Conservation (phyloP, 108 stramenopile species). For the Cyclostephanos invisitatus region DNA sequence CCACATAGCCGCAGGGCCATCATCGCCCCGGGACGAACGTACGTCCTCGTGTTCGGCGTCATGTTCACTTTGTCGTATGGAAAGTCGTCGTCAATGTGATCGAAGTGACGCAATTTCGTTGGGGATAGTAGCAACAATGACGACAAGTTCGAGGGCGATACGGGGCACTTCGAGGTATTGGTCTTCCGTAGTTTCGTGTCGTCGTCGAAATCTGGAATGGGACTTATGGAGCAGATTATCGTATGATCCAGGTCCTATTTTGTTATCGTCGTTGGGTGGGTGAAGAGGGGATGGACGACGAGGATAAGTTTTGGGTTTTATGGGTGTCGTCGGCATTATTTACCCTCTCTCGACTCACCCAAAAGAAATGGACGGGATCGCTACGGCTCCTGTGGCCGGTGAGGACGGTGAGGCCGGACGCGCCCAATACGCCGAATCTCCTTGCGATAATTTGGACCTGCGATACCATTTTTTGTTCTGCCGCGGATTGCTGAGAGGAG, state of each 20-base stretch:
- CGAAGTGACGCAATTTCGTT: slow-evolving; percentile 22
- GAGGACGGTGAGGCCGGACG: slow-evolving; percentile 25
- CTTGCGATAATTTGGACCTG: slow-evolving; percentile 32
- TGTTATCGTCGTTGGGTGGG: not conserved
- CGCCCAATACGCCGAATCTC: slow-evolving; percentile 12
- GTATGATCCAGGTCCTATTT: slow-evolving; percentile 55
- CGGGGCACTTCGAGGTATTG: too few species aligned
- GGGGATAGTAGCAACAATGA: slow-evolving; percentile 9
- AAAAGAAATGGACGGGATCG: slow-evolving; percentile 46
- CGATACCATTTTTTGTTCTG: slow-evolving; percentile 28
- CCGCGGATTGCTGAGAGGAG: too few species aligned
- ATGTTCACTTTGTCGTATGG: slow-evolving; percentile 29
- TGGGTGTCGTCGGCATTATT: too few species aligned
- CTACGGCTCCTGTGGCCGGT: slow-evolving; percentile 31
- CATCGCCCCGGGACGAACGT: slow-evolving; percentile 47
- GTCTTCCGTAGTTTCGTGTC: not conserved
- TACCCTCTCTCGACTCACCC: slow-evolving; percentile 23
- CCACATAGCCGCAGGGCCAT: slow-evolving; percentile 25
- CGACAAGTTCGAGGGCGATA: slow-evolving; percentile 1
- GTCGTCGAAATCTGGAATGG: slow-evolving; percentile 15
- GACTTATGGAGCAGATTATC: slow-evolving; percentile 46
- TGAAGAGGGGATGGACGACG: not conserved
- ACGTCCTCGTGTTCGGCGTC: slow-evolving; percentile 46
- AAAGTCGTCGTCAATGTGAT: slow-evolving; percentile 57
- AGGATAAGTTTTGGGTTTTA: too few species aligned